Evolutionary conservation across 768 basidiomycete genomes (phyloP), one percentile per base, ranked within the genome.

Genomic region (Leccinum rimulosum): DNA sequence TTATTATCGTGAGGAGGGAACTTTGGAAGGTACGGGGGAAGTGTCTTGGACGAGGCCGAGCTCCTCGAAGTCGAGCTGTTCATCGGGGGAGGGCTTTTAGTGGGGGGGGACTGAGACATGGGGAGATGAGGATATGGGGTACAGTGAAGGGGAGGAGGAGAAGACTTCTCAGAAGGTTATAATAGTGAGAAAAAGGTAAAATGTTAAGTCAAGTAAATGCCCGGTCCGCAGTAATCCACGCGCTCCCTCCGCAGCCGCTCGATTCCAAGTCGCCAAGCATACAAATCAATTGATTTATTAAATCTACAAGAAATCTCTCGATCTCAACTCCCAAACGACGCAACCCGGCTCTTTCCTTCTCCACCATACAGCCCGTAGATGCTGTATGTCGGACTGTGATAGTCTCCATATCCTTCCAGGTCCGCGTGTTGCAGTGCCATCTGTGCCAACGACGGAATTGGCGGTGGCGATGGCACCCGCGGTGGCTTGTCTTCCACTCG

Each of bases 1-100:
- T 95, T 72, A 98, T 89, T 73, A 98, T 84, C 35, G 93, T 91
- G 57, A 98, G 72, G 57, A 86, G 77, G 22, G 93, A 93, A 76
- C 98, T 98, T 77, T 98, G 95, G 83, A 76, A 38, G 90, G 89
- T 4, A 77, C 68, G 8, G 77, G 67, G 25, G 71, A 72, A 11
- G 72, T 14, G 31, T 70, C 73, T 50, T 67, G 67, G 47, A 80
- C 76, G 52, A 82, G 72, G 49, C 78, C 78, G 25, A 81, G 73
- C 58, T 80, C 78, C 61, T 79, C 70, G 63, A 80, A 79, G 10
- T 82, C 76, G 67, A 75, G 61, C n/a, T 79, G 75, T 64, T 67
- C 71, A 57, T 43, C 40, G 4, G 73, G 71, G 64, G 66, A 61
- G 64, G 66, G 63, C 55, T 77, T 72, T 25, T n/a, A 71, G 55